Evolutionary conservation across 1,284 basidiomycete species (phyloP), one percentile per base, ranked within the genome.

Genomic region (Ceratobasidium sp.): DNA sequence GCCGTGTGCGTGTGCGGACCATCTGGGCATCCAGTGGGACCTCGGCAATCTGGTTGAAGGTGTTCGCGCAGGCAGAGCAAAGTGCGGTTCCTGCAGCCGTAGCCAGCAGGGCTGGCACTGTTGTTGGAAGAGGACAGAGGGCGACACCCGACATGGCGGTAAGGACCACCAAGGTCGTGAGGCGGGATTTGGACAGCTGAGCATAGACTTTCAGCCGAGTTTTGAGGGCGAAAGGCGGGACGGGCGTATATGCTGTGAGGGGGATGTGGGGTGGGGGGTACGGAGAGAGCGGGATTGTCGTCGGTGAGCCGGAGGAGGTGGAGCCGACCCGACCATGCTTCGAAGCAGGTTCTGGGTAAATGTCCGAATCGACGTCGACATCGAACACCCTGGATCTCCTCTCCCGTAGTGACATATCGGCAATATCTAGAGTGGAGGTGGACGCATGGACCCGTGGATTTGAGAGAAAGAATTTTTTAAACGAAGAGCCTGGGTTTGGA

Each of bases 1-100:
- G 96, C 29, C 98, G 86, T 61, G 87, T 90, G 19, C 96, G 88
- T 0, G 98, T 99, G 48, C 98, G 89, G 0, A 90, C 87, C 90
- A 98, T 99, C 81, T 99, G 98, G 0, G 98, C 96, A 81, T 99
- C 98, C 76, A 97, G 94, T 0, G 98, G 98, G 2, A 94, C 87
- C 82, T 99, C 98, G 79, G 96, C 91, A 2, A 99, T 84, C 82
- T 99, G 96, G 83, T 99, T 99, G 78, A 98, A 86, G 0, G 96
- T 88, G 81, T 98, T 98, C 29, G 98, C 98, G 0, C 95, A 94
- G 0, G 96, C 93, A 4, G 92, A 93, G 81, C 96, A 98, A 46
- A 99, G 86, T 0, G 92, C 89, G 0, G 96, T 98, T 48, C 98
- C 98, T 37, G 92, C 82, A 0, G 96, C 95, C 0, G 97, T 93